Evolutionary conservation across 2,329 filamentous ascomycete species (phyloP).

Genomic region (Trichoderma atroviride): DNA sequence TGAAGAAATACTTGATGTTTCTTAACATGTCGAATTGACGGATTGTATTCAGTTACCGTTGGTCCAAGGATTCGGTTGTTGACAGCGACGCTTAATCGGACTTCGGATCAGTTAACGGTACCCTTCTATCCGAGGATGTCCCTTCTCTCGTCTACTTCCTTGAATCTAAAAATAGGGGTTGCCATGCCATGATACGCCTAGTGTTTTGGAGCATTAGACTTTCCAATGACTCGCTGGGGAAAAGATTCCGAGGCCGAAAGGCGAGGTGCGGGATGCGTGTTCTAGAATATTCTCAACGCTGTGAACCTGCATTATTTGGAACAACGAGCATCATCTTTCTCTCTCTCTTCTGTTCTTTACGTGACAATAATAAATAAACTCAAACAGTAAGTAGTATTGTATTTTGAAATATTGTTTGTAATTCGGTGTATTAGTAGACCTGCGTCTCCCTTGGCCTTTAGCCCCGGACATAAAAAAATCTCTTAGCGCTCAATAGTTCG

Average conservation of each 20-base stretch:
- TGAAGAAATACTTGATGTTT: background rate
- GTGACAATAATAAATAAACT: background rate
- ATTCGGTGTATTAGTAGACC: background rate
- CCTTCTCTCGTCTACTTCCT: background rate
- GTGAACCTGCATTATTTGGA: background rate
- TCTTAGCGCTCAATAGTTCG: background rate
- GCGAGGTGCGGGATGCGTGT: background rate
- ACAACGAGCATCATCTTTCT: background rate
- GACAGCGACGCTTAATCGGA: background rate
- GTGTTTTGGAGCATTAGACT: background rate
- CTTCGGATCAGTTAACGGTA: background rate
- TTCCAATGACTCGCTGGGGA: slow-evolving; percentile 8
- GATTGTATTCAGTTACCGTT: background rate
- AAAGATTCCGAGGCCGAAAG: background rate
- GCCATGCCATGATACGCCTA: slow-evolving; percentile 17
- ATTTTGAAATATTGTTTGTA: background rate
- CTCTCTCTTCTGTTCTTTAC: background rate
- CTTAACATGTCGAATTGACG: background rate
- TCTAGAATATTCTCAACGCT: background rate
- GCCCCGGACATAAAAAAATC: background rate
- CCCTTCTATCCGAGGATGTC: background rate
- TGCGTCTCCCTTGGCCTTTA: background rate
- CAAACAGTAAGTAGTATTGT: background rate
- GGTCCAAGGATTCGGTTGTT: background rate
- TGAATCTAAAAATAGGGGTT: background rate